Conservation (phyloP, 2,329 filamentous ascomycete species). For the Colletotrichum cordylinicola region DNA sequence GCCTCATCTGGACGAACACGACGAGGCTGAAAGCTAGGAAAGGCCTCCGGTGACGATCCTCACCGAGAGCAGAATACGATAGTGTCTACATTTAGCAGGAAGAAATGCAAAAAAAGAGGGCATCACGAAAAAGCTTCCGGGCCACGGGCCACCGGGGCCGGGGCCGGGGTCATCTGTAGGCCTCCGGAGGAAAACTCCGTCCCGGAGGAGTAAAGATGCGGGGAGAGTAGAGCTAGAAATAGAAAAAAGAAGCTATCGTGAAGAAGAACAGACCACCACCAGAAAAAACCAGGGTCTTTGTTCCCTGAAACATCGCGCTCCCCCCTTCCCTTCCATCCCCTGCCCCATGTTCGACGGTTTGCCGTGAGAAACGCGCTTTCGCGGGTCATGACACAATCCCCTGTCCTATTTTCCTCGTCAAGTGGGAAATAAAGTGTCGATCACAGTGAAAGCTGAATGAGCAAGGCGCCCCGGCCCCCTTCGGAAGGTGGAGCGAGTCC, state of each 20-base stretch:
- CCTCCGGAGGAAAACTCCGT: background rate
- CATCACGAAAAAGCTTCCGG: background rate
- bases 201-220: background rate
- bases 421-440: background rate
- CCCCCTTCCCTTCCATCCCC: background rate
- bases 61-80: background rate
- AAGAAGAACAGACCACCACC: background rate
- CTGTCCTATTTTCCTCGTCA: background rate
- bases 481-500: background rate
- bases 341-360: background rate
- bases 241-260: background rate
- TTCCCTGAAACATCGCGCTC: background rate
- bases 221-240: background rate
- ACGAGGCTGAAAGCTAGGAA: background rate
- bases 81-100: background rate
- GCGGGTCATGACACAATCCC: slow-evolving; percentile 3
- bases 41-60: background rate
- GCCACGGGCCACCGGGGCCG: background rate
- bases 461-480: background rate
- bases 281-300: background rate
- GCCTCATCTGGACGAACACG: background rate
- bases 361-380: background rate
- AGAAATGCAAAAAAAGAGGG: background rate
- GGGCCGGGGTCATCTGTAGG: background rate
- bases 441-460: slow-evolving; percentile 9